Evolutionary conservation across 768 basidiomycete species (phyloP).

Genomic region (Bullera alba): DNA sequence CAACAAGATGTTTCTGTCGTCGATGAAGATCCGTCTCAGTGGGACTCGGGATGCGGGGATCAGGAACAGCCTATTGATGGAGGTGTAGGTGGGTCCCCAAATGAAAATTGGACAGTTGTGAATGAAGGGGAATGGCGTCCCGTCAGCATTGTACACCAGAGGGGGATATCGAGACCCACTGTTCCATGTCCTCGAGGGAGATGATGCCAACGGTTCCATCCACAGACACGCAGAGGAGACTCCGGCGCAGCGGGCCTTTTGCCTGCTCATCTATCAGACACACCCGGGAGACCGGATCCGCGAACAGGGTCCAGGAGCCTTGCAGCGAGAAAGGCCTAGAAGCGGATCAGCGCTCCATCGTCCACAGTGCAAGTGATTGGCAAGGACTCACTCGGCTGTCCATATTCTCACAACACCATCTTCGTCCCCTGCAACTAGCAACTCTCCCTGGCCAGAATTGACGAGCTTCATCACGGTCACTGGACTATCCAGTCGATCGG

Average conservation of each 20-base stretch:
- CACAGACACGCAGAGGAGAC: slow-evolving; percentile 62
- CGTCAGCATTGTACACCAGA: background rate
- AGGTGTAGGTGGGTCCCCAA: no score
- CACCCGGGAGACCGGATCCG: slow-evolving; percentile 52
- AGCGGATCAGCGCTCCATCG: slow-evolving; percentile 1
- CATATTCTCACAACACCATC: slow-evolving; percentile 41
- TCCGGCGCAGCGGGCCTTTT: slow-evolving; percentile 57
- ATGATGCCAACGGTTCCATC: slow-evolving; percentile 83
- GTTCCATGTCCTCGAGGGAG: slow-evolving; percentile 61
- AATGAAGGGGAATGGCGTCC: no score
- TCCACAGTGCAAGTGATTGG: background rate
- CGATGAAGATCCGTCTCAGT: slow-evolving; percentile 58
- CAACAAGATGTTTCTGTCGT: slow-evolving; percentile 64
- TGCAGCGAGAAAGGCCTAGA: slow-evolving; percentile 52
- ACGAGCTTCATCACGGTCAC: slow-evolving; percentile 19
- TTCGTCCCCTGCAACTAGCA: slow-evolving; percentile 39
- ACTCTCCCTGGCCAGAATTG: background rate
- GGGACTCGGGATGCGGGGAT: slow-evolving; percentile 74
- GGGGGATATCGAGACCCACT: slow-evolving; percentile 53
- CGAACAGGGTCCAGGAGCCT: slow-evolving; percentile 68
- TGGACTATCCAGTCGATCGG: slow-evolving; percentile 23
- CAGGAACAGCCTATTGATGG: slow-evolving; percentile 58
- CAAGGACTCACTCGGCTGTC: slow-evolving; percentile 25
- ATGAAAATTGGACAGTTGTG: no score
- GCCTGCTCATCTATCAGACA: slow-evolving; percentile 23